These are phyloP conservation scores for Delonix regia DNA, from an alignment of 306 rosid genomes.

Conservation along the genomic window DNA sequence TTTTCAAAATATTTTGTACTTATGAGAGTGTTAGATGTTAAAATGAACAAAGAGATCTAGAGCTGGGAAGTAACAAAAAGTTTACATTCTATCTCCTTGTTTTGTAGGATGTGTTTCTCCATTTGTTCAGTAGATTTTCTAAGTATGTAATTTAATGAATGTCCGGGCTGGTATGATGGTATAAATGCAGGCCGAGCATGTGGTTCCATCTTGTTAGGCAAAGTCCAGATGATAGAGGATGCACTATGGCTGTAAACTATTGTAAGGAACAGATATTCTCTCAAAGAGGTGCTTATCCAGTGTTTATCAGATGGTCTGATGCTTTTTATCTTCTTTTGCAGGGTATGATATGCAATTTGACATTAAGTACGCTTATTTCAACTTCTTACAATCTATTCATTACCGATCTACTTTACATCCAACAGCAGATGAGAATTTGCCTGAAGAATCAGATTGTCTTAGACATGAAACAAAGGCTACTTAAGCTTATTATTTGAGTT, in stretches of 20 bases:
- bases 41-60: slow-evolving; percentile 8
- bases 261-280: slow-evolving; percentile 52
- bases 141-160: slow-evolving; percentile 26
- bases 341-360: slow-evolving; percentile 95
- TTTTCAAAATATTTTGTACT: background rate
- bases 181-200: slow-evolving; percentile 82
- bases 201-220: slow-evolving; percentile 95
- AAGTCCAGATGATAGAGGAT: slow-evolving; percentile 57
- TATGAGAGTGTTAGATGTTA: background rate
- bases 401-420: slow-evolving; percentile 31
- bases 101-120: background rate
- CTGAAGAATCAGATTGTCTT: slow-evolving; percentile 40
- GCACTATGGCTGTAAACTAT: slow-evolving; percentile 74
- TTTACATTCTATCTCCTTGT: background rate
- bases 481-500: background rate
- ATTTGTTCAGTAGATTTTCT: background rate
- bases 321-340: slow-evolving; percentile 43
- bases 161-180: slow-evolving; percentile 21
- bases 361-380: slow-evolving; percentile 81
- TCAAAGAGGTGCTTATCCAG: background rate
- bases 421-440: slow-evolving; percentile 12
- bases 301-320: slow-evolving; percentile 34
- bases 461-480: background rate
- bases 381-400: slow-evolving; percentile 68
- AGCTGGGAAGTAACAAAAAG: background rate